These are phyloP conservation scores for Carpinus fangiana DNA, from an alignment of 306 rosid genomes.

Conservation along the genomic window DNA sequence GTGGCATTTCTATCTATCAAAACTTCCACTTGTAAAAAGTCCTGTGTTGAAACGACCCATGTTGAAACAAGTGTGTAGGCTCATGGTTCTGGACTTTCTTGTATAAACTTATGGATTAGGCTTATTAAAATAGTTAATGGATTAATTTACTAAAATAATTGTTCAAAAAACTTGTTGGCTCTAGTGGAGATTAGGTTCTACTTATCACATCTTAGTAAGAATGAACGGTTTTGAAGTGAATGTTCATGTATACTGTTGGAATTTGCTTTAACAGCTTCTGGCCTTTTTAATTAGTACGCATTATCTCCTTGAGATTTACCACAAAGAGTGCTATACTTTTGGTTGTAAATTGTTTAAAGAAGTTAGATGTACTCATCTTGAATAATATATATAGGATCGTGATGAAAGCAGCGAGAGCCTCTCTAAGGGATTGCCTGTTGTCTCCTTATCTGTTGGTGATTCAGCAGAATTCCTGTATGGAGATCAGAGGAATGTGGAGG, in stretches of 20 bases:
- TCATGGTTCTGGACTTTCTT: background rate
- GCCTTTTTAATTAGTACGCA: background rate
- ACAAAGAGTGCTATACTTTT: background rate
- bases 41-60: too few relatives aligned
- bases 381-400: slow-evolving; percentile 46
- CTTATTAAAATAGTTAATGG: background rate
- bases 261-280: background rate
- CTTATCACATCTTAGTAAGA: background rate
- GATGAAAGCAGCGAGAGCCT: slow-evolving; percentile 66
- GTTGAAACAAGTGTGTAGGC: background rate
- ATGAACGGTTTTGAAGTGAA: background rate
- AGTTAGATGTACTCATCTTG: background rate
- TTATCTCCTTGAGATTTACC: background rate
- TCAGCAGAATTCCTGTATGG: slow-evolving; percentile 76
- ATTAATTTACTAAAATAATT: background rate
- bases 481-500: slow-evolving; percentile 41
- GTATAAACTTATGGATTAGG: background rate
- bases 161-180: background rate
- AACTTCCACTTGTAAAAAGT: background rate
- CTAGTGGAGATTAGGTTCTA: background rate
- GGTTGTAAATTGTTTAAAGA: background rate
- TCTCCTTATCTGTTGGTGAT: slow-evolving; percentile 70
- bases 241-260: background rate
- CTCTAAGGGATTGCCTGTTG: slow-evolving; percentile 55
- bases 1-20: too few relatives aligned